Evolutionary conservation across 345 rosid species (phyloP), one percentile per base, ranked within the genome.

Genomic region (Ricinus communis): DNA sequence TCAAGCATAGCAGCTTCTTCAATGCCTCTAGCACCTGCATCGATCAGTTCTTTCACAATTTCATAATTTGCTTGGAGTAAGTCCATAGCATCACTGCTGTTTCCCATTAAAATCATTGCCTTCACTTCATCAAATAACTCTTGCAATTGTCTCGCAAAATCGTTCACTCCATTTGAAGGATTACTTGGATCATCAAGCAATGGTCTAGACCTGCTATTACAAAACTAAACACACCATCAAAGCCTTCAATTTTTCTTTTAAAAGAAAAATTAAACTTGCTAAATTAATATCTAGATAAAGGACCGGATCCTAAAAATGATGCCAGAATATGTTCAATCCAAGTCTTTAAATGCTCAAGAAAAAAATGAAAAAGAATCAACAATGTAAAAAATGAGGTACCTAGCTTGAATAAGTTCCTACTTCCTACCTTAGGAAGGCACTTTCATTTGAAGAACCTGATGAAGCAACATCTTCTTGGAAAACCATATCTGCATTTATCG

Each of bases 1-100:
- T 93, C 96, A 63, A 93, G 93, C 65, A 83, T 72, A 59, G 97
- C 94, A 77, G 87, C 93, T 87, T 91, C 88, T 75, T 89, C 85
- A 21, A 91, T 65, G 73, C 96, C 86, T 80, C 73, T 77, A 41
- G 74, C 63, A 70, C 97, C 97, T 0, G 81, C 82, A 74, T 79
- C 71, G 7, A 91, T 82, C 80, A 82, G 87, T 65, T 86, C 88
- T 82, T 88, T 88, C 60, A 86, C 92, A 67, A 87, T 81, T 77
- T 86, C 81, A 61, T 88, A 87, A 81, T 91, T 91, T 36, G 98
- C 98, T 82, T 82, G 87, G 76, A 93, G 97, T 60, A 93, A 81
- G 71, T 83, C 87, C 61, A 79, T 5, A 8, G 96, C 96, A 64
- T 91, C 96, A 73, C 73, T 74, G 74, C 70, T 82, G 19, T 86